Evolutionary conservation across 306 rosid species (phyloP).

Genomic region (Prunus salicina): DNA sequence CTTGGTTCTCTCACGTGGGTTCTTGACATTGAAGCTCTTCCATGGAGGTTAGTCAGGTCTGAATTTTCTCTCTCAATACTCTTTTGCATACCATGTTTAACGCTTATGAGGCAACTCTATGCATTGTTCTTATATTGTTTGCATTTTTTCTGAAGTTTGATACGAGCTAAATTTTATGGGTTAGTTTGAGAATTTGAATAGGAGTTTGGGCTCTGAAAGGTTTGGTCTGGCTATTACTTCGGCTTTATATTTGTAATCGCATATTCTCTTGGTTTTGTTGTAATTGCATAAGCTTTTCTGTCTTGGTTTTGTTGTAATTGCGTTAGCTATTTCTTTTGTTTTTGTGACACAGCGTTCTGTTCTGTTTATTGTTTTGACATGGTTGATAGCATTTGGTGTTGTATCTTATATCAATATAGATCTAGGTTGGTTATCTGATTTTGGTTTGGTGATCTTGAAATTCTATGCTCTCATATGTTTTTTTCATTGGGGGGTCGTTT

Average conservation of each 20-base stretch:
- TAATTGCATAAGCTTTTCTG: neutral
- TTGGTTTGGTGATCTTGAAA: constrained; percentile 22
- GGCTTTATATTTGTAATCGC: constrained; percentile 18
- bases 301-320: neutral
- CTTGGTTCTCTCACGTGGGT: constrained; percentile 40
- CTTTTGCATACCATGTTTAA: constrained; percentile 14
- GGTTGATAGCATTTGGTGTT: constrained; percentile 13
- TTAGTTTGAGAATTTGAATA: constrained; percentile 23
- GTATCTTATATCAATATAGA: constrained; percentile 32
- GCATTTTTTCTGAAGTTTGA: constrained; percentile 16
- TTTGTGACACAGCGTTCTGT: constrained; percentile 16
- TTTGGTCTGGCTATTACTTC: constrained; percentile 27
- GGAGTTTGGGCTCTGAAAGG: constrained; percentile 25
- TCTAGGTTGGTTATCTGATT: constrained; percentile 29
- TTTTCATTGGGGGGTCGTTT: neutral
- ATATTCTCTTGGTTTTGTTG: neutral
- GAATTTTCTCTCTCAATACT: constrained; percentile 14
- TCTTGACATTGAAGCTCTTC: constrained; percentile 37
- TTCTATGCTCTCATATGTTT: neutral
- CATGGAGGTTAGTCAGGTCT: constrained; percentile 38
- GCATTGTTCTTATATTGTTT: constrained; percentile 28
- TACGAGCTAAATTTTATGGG: constrained; percentile 15
- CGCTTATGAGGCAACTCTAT: constrained; percentile 22
- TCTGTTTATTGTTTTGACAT: constrained; percentile 19
- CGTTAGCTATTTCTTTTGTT: constrained; percentile 9